Base-by-base conservation (phyloP, 2,329 filamentous ascomycete species). In the Fusarium devonianum region DNA sequence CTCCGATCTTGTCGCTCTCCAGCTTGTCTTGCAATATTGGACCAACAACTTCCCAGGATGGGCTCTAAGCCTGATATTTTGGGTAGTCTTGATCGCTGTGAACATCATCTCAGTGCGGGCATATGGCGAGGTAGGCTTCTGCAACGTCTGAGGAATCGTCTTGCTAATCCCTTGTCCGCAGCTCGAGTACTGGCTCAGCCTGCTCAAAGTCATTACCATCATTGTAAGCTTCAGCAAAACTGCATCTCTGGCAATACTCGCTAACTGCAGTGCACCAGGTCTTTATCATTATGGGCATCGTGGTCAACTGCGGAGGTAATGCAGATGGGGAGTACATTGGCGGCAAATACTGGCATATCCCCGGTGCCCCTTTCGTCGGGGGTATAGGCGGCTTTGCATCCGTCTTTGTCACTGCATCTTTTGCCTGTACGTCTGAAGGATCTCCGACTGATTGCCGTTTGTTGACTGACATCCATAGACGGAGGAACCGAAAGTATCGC, bases 351-450 rank as follows among this genome's bases (percentile, higher is more conserved):
- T 87, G 82, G 78, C 73, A 80, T 47, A 73, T 81, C 2, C 80
- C 78, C 1, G 83, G 78, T 23, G 84, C 84, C 2, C 85, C 85
- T 0, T 87, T 88, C 59, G 84, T 86, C 1, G 80, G 77, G 2
- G 85, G 85, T 1, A 84, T 87, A 13, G 83, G 83, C 28, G 84
- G 84, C 1, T 87, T 88, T 57, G 83, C 83, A 1, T 85, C 82
- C 14, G 75, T 75, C 9, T 79, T 79, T 14, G 84, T 87, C 73
- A 45, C 71, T 2, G 71, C 71, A n/a, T 72, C 71, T 2, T 87
- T 87, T 65, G 82, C 84, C 18, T 86, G 74, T 73, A 65, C 73
- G 77, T 73, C 2, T 12, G 9, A 26, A 4, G 12, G 9, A 4
- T 1, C 3, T 2, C 4, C 10, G 2, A 30, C 2, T 4, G 9